Conservation (phyloP, 2,329 filamentous ascomycete species). For the Arthrobotrys megalospora region DNA sequence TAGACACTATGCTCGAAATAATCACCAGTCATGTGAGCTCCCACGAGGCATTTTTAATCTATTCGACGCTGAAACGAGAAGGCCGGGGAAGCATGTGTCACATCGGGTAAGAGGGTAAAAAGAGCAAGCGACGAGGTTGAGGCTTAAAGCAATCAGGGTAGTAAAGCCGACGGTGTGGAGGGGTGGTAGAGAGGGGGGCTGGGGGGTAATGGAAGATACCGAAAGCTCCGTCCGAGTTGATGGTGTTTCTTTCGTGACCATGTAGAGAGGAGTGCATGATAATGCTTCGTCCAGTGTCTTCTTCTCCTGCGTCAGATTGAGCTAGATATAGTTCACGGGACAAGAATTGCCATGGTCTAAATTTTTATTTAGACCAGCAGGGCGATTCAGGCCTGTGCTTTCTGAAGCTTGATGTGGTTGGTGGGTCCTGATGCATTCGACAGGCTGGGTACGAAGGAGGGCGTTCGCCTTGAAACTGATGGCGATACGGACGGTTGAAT, state of each 20-base stretch:
- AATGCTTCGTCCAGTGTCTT: slow-evolving; percentile 1
- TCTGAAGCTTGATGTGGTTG: slow-evolving; percentile 14
- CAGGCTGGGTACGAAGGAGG: slow-evolving; percentile 19
- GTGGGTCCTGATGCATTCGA: slow-evolving; percentile 38
- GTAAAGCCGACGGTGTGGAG: slow-evolving; percentile 31
- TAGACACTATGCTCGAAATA: slow-evolving; percentile 44
- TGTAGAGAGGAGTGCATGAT: slow-evolving; percentile 2
- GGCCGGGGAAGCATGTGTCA: slow-evolving; percentile 57
- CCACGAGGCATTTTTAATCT: slow-evolving; percentile 56
- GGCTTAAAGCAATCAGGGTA: slow-evolving; percentile 44
- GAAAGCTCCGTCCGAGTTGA: slow-evolving; percentile 38
- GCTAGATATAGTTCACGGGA: slow-evolving; percentile 50
- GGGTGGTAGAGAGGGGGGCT: slow-evolving; percentile 9
- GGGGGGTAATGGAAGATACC: slow-evolving; percentile 47
- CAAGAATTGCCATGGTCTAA: slow-evolving; percentile 44
- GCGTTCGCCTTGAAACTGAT: slow-evolving; percentile 53
- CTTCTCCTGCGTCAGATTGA: slow-evolving; percentile 51
- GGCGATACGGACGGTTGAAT: slow-evolving; percentile 35
- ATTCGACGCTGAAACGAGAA: slow-evolving; percentile 52
- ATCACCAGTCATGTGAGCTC: slow-evolving; percentile 52
- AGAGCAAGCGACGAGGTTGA: slow-evolving; percentile 52
- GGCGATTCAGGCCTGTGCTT: slow-evolving; percentile 29
- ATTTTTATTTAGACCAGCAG: slow-evolving; percentile 42
- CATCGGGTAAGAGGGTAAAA: slow-evolving; percentile 58
- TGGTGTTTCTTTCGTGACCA: not conserved